Evolutionary conservation across 768 basidiomycete genomes (phyloP).

Genomic region (Suillus luteus): DNA sequence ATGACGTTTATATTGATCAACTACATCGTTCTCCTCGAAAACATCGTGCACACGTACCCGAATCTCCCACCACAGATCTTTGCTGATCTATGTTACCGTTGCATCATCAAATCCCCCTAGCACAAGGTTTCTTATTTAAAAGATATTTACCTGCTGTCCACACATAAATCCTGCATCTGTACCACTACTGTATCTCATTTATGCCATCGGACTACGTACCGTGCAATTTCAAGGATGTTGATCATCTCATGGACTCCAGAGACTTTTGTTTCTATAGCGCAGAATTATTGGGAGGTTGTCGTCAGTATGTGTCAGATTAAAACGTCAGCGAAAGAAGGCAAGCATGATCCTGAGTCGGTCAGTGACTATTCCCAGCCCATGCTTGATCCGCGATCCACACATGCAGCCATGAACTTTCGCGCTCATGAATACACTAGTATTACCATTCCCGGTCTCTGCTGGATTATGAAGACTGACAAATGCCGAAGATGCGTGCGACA

Average conservation of each 20-base stretch:
- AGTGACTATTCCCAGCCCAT: not conserved
- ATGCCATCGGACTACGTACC: not conserved
- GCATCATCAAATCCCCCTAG: not conserved
- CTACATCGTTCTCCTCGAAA: conserved; percentile 46
- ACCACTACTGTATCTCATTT: conserved; percentile 1
- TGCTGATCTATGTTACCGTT: conserved; percentile 16
- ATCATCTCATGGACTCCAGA: not conserved
- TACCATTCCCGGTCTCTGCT: conserved; percentile 1
- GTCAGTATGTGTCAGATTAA: not conserved
- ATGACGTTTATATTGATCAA: conserved; percentile 57
- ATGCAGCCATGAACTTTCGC: not conserved
- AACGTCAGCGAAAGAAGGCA: not conserved
- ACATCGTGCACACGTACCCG: conserved; percentile 25
- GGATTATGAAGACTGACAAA: not conserved
- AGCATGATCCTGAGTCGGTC: not conserved
- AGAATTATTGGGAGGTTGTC: not conserved
- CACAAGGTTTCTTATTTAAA: not conserved
- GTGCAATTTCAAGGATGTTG: not conserved
- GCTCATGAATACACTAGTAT: not conserved
- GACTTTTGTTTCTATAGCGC: not conserved
- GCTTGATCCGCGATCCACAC: not conserved
- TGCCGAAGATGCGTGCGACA: not conserved
- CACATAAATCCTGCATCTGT: conserved; percentile 4
- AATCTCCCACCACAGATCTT: conserved; percentile 25
- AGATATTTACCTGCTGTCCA: not conserved